These are phyloP conservation scores for Kewa caespitosa DNA, from an alignment of 179 eudicot species.

Conservation along the genomic window DNA sequence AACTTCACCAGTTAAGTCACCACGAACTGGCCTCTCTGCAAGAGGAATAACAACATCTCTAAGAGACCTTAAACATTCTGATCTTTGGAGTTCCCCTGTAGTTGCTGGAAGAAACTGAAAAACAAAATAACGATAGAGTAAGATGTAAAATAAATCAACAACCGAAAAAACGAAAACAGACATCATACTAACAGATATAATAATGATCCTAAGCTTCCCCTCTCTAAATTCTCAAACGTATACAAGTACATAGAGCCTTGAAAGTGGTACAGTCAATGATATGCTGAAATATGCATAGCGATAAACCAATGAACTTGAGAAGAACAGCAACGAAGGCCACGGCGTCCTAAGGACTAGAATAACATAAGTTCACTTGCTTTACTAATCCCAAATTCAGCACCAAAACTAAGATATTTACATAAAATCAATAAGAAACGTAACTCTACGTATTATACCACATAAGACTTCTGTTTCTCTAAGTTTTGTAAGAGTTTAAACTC, in stretches of 20 bases:
- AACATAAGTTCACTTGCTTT: too few relatives aligned
- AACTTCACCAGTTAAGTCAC: slow-evolving; percentile 98
- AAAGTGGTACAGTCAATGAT: not conserved
- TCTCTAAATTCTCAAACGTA: not conserved
- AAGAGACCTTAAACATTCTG: slow-evolving; percentile 87
- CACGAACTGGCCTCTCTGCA: slow-evolving; percentile 99
- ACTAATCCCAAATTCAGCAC: too few relatives aligned
- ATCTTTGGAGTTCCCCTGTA: slow-evolving; percentile 84
- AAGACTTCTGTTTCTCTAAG: too few relatives aligned
- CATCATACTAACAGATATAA: not conserved
- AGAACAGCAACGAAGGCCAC: not conserved
- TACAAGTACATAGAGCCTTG: not conserved
- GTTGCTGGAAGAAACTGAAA: slow-evolving; percentile 82
- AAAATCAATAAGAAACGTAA: too few relatives aligned
- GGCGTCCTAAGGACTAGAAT: too few relatives aligned
- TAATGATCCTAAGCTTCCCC: not conserved
- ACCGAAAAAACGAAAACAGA: too few relatives aligned
- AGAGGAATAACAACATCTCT: slow-evolving; percentile 83
- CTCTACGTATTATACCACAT: too few relatives aligned
- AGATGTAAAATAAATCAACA: not conserved
- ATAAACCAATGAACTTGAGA: not conserved
- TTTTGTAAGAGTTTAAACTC: too few relatives aligned
- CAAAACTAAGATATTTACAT: too few relatives aligned
- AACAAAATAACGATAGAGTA: not conserved
- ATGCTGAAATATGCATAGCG: too few relatives aligned